Evolutionary conservation across 257 asterid genomes (phyloP).

Genomic region (Lycium barbarum): DNA sequence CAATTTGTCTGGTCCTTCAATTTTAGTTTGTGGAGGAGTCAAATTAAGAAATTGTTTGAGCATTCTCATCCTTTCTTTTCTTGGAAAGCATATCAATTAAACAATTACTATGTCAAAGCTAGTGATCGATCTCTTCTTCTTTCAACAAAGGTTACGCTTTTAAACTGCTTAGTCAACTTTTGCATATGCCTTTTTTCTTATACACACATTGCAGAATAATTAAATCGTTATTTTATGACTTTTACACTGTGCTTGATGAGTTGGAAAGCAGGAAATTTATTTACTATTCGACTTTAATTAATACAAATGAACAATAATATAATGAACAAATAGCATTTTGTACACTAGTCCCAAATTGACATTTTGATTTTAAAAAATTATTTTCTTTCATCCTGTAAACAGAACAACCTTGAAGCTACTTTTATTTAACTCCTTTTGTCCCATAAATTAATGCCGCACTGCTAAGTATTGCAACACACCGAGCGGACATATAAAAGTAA

Average conservation of each 20-base stretch:
- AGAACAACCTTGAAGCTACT: no score
- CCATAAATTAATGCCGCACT: neutral
- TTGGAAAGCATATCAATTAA: slow-evolving; percentile 19
- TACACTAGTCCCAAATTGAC: neutral
- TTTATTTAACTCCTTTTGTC: slow-evolving; percentile 3
- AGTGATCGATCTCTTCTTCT: neutral
- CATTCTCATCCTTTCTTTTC: slow-evolving; percentile 18
- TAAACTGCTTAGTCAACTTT: neutral
- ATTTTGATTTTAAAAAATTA: neutral
- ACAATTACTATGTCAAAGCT: neutral
- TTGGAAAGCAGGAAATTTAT: neutral
- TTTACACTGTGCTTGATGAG: neutral
- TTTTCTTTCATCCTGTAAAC: no score
- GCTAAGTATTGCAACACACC: neutral
- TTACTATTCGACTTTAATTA: neutral
- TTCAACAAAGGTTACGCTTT: neutral
- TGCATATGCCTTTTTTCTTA: neutral
- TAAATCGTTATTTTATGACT: neutral
- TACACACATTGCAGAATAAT: neutral
- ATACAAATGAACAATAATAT: neutral
- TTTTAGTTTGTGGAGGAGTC: neutral
- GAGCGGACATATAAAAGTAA: neutral
- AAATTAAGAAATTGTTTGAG: slow-evolving; percentile 22
- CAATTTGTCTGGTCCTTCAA: slow-evolving; percentile 20
- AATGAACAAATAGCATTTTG: neutral